Percentiles rank a stretch among this genome's conserved stretches.
Conservation (phyloP, 257 asterid genomes). For the Solanum clarkiae region DNA sequence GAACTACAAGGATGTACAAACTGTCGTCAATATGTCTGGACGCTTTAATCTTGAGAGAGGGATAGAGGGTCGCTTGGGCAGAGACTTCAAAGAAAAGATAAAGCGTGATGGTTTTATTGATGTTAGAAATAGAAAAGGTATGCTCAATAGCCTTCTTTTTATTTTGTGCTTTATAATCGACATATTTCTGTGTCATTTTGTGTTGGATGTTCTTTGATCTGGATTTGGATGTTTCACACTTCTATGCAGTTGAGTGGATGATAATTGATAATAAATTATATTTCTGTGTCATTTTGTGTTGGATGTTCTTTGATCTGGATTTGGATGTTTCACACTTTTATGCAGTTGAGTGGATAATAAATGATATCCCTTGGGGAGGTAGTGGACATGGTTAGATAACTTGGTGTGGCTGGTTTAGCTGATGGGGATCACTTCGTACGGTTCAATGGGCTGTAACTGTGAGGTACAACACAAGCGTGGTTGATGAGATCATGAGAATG, state of each 20-base stretch:
- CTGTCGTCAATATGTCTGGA: slow-evolving; percentile 67
- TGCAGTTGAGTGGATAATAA: background rate
- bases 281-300: background rate
- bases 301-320: background rate
- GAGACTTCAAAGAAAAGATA: slow-evolving; percentile 42
- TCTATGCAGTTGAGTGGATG: background rate
- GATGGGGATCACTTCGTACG: background rate
- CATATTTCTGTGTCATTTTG: background rate
- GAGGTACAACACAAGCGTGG: background rate
- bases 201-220: background rate
- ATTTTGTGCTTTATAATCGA: background rate
- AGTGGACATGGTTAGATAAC: background rate
- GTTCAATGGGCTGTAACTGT: background rate
- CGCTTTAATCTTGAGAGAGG: slow-evolving; percentile 67
- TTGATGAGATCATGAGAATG: background rate
- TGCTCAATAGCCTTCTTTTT: background rate
- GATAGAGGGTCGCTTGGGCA: slow-evolving; percentile 82
- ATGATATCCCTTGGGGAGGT: background rate
- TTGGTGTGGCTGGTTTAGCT: background rate
- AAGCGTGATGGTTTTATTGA: slow-evolving; percentile 54
- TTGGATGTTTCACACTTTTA: background rate
- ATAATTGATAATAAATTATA: background rate
- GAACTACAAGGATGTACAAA: slow-evolving; percentile 29
- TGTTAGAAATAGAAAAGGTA: slow-evolving; percentile 64
- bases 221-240: background rate